Conservation (phyloP, 495 filamentous ascomycete genomes). For the Aspergillus kassunensis region DNA sequence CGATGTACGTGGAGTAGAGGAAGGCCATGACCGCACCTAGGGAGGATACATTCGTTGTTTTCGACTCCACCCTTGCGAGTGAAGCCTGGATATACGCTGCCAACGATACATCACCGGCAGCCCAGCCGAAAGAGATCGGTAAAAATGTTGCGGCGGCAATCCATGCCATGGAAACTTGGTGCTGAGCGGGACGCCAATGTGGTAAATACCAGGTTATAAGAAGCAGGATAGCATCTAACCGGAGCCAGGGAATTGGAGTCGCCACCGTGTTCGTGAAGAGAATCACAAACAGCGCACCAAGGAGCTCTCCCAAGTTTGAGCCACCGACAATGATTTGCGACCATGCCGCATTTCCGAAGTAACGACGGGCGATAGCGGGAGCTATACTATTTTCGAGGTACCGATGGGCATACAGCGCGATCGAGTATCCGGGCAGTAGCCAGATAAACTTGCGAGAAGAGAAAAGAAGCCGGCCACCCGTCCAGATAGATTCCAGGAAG, state of each 20-base stretch:
- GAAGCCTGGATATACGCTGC: constrained; percentile 44
- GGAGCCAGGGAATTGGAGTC: constrained; percentile 44
- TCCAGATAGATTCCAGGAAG: constrained; percentile 35
- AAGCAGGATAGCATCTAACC: constrained; percentile 34
- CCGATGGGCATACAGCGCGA: constrained; percentile 42
- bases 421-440: constrained; percentile 40
- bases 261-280: constrained; percentile 37
- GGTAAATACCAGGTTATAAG: constrained; percentile 36
- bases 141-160: constrained; percentile 38
- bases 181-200: constrained; percentile 20
- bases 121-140: constrained; percentile 46
- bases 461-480: constrained; percentile 38
- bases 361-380: constrained; percentile 35
- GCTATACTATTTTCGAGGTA: constrained; percentile 43
- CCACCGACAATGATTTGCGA: constrained; percentile 45
- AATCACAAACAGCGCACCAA: constrained; percentile 39
- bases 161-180: constrained; percentile 34
- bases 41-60: constrained; percentile 37
- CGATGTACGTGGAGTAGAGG: constrained; percentile 42
- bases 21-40: constrained; percentile 47
- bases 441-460: constrained; percentile 41
- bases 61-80: constrained; percentile 32
- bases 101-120: constrained; percentile 42
- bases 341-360: constrained; percentile 38
- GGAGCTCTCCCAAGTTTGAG: constrained; percentile 41